These are phyloP conservation scores for Lachnellula cervina DNA, from an alignment of 2,329 filamentous ascomycete species.

Conservation along the genomic window DNA sequence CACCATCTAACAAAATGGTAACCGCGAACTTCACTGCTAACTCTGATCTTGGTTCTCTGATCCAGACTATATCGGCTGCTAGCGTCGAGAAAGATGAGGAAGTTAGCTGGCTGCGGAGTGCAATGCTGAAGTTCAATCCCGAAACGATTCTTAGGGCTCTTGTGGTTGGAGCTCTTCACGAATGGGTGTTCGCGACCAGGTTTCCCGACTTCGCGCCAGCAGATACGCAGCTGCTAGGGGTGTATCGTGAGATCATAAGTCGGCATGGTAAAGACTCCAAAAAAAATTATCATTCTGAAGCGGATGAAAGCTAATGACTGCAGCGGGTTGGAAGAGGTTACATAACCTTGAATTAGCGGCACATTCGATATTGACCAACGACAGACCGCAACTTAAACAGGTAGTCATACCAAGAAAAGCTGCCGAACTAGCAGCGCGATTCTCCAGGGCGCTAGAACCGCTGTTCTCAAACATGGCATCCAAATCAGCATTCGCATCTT, in stretches of 20 bases:
- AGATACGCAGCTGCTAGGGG: background rate
- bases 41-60: background rate
- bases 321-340: slow-evolving; percentile 8
- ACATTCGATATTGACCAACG: slow-evolving; percentile 2
- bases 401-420: slow-evolving; percentile 4
- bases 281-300: background rate
- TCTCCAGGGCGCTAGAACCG: slow-evolving; percentile 6
- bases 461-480: background rate
- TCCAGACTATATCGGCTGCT: background rate
- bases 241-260: slow-evolving; percentile 7
- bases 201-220: slow-evolving; percentile 9
- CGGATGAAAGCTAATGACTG: background rate
- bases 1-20: background rate
- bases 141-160: slow-evolving; percentile 2
- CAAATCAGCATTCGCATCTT: background rate
- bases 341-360: slow-evolving; percentile 12
- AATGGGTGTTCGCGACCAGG: slow-evolving; percentile 13
- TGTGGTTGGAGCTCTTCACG: slow-evolving; percentile 2
- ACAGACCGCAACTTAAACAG: slow-evolving; percentile 1
- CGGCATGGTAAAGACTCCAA: slow-evolving; percentile 9
- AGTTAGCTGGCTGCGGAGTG: background rate
- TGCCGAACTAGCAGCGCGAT: background rate
- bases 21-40: too few species aligned
- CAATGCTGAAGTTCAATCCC: background rate
- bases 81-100: background rate